These are phyloP conservation scores for Talaromyces borbonicus DNA, from an alignment of 495 filamentous ascomycete genomes.

Conservation along the genomic window DNA sequence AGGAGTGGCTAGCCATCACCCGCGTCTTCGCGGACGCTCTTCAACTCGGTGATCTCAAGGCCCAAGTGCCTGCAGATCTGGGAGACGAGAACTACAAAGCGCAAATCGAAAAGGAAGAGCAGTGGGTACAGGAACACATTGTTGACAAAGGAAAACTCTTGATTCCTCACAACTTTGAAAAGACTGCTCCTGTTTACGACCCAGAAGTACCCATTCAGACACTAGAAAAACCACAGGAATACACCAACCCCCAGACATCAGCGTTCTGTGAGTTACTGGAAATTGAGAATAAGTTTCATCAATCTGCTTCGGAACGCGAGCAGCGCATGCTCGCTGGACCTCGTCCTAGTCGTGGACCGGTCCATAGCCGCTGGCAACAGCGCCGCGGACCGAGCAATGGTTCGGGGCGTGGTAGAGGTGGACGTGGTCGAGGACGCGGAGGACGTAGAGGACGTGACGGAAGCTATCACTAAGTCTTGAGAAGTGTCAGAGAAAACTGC, in stretches of 20 bases:
- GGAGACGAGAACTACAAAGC: slow-evolving; percentile 54
- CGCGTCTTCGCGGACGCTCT: slow-evolving; percentile 62
- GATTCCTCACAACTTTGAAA: slow-evolving; percentile 65
- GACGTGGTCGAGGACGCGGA: slow-evolving; percentile 14
- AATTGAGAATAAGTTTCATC: slow-evolving; percentile 67
- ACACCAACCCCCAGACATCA: slow-evolving; percentile 71
- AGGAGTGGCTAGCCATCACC: slow-evolving; percentile 90
- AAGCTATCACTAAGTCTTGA: not conserved
- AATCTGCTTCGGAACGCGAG: slow-evolving; percentile 56
- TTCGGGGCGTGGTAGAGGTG: slow-evolving; percentile 13
- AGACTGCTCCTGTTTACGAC: slow-evolving; percentile 65
- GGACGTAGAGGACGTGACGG: slow-evolving; percentile 9
- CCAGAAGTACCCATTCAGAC: slow-evolving; percentile 25
- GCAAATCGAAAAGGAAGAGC: slow-evolving; percentile 51
- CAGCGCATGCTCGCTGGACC: slow-evolving; percentile 33
- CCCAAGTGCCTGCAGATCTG: slow-evolving; percentile 37
- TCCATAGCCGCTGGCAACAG: slow-evolving; percentile 10
- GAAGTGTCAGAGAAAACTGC: too few species aligned
- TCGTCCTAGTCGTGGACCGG: slow-evolving; percentile 19
- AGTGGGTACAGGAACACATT: slow-evolving; percentile 71
- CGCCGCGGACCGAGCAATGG: slow-evolving; percentile 12
- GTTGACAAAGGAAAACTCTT: slow-evolving; percentile 45
- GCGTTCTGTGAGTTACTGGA: slow-evolving; percentile 68
- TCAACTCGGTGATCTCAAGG: slow-evolving; percentile 44
- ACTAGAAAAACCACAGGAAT: slow-evolving; percentile 54